These are phyloP conservation scores for Xerophyta viscosa DNA, from an alignment of 106 monocot genomes.

Conservation along the genomic window DNA sequence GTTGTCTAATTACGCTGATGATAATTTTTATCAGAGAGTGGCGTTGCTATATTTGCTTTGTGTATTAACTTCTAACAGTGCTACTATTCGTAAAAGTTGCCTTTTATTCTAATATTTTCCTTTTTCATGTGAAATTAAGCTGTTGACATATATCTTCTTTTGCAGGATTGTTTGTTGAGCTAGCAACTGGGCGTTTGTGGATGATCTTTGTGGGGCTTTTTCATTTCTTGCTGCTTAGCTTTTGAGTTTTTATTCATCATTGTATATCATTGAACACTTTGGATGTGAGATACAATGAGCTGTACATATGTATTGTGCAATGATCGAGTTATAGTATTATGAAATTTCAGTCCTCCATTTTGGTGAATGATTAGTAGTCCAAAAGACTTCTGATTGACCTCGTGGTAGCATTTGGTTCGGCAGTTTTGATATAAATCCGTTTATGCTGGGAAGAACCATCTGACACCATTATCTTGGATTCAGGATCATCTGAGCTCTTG, in stretches of 20 bases:
- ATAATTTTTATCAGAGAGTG: too few relatives aligned
- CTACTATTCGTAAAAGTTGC: background rate
- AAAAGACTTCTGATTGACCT: slow-evolving; percentile 29
- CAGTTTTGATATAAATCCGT: slow-evolving; percentile 26
- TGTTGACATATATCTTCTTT: slow-evolving; percentile 2
- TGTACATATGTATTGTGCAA: slow-evolving; percentile 55
- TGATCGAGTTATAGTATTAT: slow-evolving; percentile 29
- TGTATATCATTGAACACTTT: slow-evolving; percentile 50
- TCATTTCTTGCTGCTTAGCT: slow-evolving; percentile 38
- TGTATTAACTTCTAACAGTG: background rate
- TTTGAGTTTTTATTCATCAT: slow-evolving; percentile 45
- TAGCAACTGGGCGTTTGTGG: slow-evolving; percentile 11
- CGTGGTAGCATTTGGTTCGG: slow-evolving; percentile 31
- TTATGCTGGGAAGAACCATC: slow-evolving; percentile 29
- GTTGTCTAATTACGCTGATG: too few relatives aligned
- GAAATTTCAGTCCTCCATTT: slow-evolving; percentile 33
- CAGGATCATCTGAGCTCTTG: slow-evolving; percentile 39
- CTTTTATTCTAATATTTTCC: background rate
- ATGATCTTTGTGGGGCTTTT: slow-evolving; percentile 35
- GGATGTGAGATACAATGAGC: slow-evolving; percentile 39
- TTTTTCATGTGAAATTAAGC: background rate
- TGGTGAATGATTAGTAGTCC: slow-evolving; percentile 23
- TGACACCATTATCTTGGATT: slow-evolving; percentile 39
- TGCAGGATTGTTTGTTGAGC: slow-evolving; percentile 18
- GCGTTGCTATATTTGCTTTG: too few relatives aligned